Conservation (phyloP, 192 early-diverging fungal species). For the Irineochytrium annulatum region DNA sequence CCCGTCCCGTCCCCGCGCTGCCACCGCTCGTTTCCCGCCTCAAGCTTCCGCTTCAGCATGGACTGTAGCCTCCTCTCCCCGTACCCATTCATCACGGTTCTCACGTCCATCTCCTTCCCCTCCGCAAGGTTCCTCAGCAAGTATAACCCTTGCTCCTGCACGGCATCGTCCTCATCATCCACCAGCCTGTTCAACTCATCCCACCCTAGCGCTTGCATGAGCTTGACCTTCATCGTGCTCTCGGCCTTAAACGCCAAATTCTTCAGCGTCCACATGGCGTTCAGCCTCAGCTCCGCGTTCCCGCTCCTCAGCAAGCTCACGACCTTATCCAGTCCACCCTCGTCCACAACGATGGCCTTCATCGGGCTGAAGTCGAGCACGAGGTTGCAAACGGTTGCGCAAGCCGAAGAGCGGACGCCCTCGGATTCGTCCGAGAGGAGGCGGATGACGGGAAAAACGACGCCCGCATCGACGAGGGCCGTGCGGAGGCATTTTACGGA, state of each 20-base stretch:
- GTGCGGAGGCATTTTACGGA: slow-evolving; percentile 74
- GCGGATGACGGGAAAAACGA: slow-evolving; percentile 64
- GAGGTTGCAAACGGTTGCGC: slow-evolving; percentile 79
- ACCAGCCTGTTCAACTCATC: slow-evolving; percentile 54
- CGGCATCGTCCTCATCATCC: slow-evolving; percentile 51
- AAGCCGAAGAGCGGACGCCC: slow-evolving; percentile 63
- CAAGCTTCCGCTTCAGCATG: slow-evolving; percentile 62
- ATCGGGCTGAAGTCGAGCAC: slow-evolving; percentile 82
- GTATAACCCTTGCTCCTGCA: slow-evolving; percentile 75
- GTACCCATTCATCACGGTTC: slow-evolving; percentile 64
- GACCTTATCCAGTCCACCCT: slow-evolving; percentile 66
- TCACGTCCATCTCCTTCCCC: slow-evolving; percentile 57
- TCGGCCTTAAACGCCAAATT: slow-evolving; percentile 72
- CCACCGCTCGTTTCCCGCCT: not conserved
- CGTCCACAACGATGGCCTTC: slow-evolving; percentile 66
- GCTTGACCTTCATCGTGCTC: slow-evolving; percentile 57
- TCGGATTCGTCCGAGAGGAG: slow-evolving; percentile 59
- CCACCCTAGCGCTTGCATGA: slow-evolving; percentile 67
- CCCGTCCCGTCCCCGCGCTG: slow-evolving; percentile 12
- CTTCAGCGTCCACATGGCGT: slow-evolving; percentile 78
- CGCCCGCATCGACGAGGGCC: slow-evolving; percentile 70
- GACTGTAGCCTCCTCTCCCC: slow-evolving; percentile 55
- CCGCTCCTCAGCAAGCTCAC: slow-evolving; percentile 23
- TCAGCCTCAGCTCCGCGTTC: slow-evolving; percentile 49
- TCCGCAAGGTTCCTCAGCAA: slow-evolving; percentile 71